Evolutionary conservation across 2,329 filamentous ascomycete species (phyloP).

Genomic region (Aaosphaeria arxii): DNA sequence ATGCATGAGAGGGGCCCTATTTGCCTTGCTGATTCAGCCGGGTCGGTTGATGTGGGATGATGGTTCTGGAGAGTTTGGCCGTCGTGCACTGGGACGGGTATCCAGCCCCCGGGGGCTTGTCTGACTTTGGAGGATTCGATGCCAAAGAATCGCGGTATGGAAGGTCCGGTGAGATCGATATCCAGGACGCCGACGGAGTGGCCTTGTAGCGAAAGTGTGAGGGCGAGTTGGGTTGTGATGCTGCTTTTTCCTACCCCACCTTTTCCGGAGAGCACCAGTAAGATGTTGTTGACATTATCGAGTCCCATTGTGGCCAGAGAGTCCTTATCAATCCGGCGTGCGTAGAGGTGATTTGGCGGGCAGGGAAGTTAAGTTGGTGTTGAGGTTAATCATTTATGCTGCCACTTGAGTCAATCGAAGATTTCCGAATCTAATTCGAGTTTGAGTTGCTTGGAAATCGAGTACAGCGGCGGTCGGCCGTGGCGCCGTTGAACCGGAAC

Average conservation of each 20-base stretch:
- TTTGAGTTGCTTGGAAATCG: background rate
- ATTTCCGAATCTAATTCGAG: background rate
- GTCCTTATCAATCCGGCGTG: conserved; percentile 18
- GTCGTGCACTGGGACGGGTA: conserved; percentile 80
- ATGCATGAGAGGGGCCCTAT: conserved; percentile 75
- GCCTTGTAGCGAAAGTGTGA: conserved; percentile 81
- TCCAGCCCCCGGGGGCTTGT: conserved; percentile 87
- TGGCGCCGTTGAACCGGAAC: background rate
- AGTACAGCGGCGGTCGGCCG: background rate
- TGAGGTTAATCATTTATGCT: background rate
- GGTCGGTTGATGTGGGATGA: background rate
- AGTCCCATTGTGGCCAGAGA: conserved; percentile 55
- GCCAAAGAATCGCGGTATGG: conserved; percentile 90
- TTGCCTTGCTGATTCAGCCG: conserved; percentile 16
- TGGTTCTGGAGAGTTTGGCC: conserved; percentile 35
- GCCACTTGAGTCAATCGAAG: background rate
- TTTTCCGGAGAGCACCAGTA: conserved; percentile 90
- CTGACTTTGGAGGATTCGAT: conserved; percentile 87
- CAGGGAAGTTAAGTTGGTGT: background rate
- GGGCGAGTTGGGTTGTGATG: conserved; percentile 91
- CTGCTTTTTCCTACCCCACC: conserved; percentile 97
- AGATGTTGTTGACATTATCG: conserved; percentile 70
- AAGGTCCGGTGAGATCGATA: conserved; percentile 92
- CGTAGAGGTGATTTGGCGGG: background rate
- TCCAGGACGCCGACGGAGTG: conserved; percentile 93